A percentile compares a stretch with the other conserved stretches of the same genome.
Conservation (phyloP, 192 early-diverging fungal species). For the Gonapodya sp. region DNA sequence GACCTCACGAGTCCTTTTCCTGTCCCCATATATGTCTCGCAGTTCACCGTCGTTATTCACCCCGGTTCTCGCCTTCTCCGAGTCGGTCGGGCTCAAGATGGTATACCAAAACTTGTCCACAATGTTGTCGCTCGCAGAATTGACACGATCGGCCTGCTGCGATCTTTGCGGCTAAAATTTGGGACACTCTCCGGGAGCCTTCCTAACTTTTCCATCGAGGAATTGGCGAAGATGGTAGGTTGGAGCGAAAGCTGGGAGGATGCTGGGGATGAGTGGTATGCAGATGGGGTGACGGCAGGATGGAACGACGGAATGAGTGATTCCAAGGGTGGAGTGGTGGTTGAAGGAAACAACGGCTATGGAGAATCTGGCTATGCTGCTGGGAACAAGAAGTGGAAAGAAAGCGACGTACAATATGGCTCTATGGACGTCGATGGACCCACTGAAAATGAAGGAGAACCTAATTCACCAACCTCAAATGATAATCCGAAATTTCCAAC, state of each 20-base stretch:
- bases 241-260: neutral
- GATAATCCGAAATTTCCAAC: neutral
- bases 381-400: too few species aligned
- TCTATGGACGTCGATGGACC: neutral
- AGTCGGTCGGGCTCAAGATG: neutral
- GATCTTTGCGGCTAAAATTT: neutral
- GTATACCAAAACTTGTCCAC: neutral
- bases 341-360: neutral
- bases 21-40: too few species aligned
- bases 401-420: neutral
- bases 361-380: too few species aligned
- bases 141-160: neutral
- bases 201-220: neutral
- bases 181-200: neutral
- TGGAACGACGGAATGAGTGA: neutral
- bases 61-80: neutral
- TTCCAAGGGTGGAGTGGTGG: neutral
- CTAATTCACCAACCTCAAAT: neutral
- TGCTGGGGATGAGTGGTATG: neutral
- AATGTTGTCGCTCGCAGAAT: neutral
- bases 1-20: too few species aligned
- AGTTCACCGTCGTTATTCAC: neutral
- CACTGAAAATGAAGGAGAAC: neutral
- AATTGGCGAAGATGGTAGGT: neutral
- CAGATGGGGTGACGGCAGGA: neutral